Conservation (phyloP, 1,284 basidiomycete species). For the Boletus semigastroideus region DNA sequence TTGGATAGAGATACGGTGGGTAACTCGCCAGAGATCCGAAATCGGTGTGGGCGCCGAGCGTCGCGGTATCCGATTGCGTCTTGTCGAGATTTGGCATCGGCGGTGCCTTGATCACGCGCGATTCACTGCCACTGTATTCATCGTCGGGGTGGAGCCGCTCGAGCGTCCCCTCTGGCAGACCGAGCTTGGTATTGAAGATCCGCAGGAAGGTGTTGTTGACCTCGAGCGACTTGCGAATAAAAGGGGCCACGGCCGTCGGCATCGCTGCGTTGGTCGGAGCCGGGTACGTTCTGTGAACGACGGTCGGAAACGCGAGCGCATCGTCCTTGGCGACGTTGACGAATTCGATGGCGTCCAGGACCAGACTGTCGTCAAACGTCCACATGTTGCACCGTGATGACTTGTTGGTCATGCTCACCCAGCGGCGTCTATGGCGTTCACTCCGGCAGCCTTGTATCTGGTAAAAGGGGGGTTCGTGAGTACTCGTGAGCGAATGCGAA, state of each 20-base stretch:
- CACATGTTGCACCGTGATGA: no score
- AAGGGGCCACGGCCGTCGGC: constrained; percentile 49
- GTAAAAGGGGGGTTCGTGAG: background rate
- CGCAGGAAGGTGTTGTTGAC: constrained; percentile 55
- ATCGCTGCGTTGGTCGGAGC: constrained; percentile 50
- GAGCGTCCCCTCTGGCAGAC: constrained; percentile 52
- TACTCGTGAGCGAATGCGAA: background rate
- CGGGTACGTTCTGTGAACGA: constrained; percentile 56
- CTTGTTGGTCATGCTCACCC: constrained; percentile 35
- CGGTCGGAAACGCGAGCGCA: constrained; percentile 52
- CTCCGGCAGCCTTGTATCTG: constrained; percentile 66
- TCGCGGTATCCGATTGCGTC: constrained; percentile 30
- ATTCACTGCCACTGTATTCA: constrained; percentile 58
- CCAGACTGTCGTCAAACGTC: constrained; percentile 8
- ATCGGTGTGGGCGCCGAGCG: constrained; percentile 57
- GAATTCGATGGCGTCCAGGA: constrained; percentile 58
- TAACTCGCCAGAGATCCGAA: constrained; percentile 48
- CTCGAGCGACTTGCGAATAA: constrained; percentile 55
- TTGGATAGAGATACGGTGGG: no score
- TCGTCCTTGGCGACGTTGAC: constrained; percentile 70
- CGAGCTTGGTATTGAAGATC: constrained; percentile 57
- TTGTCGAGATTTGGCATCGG: constrained; percentile 30
- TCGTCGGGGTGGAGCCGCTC: constrained; percentile 44
- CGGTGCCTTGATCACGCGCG: constrained; percentile 55
- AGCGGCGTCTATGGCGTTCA: constrained; percentile 61